Evolutionary conservation across 2,329 filamentous ascomycete species (phyloP).

Genomic region (Neonectria magnoliae): DNA sequence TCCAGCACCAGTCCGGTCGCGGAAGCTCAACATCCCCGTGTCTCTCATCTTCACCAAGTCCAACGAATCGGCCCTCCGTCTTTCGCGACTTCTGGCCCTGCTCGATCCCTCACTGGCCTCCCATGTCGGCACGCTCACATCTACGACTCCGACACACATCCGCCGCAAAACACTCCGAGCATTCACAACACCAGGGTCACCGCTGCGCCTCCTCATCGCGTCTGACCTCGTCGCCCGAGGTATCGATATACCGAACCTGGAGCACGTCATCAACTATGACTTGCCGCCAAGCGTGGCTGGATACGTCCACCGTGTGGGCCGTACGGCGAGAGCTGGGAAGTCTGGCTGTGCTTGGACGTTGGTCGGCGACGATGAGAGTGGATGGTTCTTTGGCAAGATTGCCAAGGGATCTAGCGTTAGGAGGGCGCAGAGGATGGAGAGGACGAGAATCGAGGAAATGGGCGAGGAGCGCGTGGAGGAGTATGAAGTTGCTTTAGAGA

Average conservation of each 20-base stretch:
- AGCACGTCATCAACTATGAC: slow-evolving; percentile 94
- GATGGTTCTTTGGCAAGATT: slow-evolving; percentile 93
- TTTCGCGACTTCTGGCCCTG: slow-evolving; percentile 80
- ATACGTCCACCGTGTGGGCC: slow-evolving; percentile 92
- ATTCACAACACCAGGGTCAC: slow-evolving; percentile 74
- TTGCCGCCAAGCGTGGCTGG: slow-evolving; percentile 81
- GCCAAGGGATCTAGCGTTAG: slow-evolving; percentile 65
- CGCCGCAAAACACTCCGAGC: slow-evolving; percentile 73
- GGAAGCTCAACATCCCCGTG: slow-evolving; percentile 49
- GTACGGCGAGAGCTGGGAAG: slow-evolving; percentile 85
- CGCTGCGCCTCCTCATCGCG: slow-evolving; percentile 81
- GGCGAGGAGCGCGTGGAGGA: slow-evolving; percentile 55
- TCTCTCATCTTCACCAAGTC: slow-evolving; percentile 90
- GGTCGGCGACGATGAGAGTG: slow-evolving; percentile 81
- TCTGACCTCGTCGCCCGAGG: slow-evolving; percentile 94
- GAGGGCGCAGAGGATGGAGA: slow-evolving; percentile 57
- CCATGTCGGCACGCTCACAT: slow-evolving; percentile 77
- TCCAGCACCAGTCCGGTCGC: slow-evolving; percentile 22
- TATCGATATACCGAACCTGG: slow-evolving; percentile 81
- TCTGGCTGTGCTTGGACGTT: slow-evolving; percentile 86
- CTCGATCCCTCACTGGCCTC: slow-evolving; percentile 68
- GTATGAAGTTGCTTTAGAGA: slow-evolving; percentile 68
- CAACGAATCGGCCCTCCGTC: slow-evolving; percentile 86
- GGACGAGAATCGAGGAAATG: slow-evolving; percentile 60
- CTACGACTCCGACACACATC: slow-evolving; percentile 77